Base-by-base conservation (phyloP, 352 stramenopile genomes). In the Pythium chondricola region DNA sequence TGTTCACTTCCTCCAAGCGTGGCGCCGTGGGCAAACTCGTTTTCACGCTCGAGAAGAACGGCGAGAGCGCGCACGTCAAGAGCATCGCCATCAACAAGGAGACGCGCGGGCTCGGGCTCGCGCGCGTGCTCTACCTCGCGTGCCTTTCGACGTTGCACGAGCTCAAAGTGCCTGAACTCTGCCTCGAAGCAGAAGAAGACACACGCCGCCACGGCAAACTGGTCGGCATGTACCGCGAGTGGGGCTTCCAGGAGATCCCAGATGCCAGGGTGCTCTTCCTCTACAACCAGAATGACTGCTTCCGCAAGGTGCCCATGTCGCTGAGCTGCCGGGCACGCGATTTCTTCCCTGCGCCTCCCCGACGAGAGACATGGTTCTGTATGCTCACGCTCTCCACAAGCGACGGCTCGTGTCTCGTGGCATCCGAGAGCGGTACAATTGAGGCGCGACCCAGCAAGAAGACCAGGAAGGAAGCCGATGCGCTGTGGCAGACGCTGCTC, bases 221-320 rank as follows among this genome's bases (percentile, higher is more conserved):
- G 4, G 82, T 93, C 13, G 71, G 64, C 9, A 61, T 90, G 27
- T 93, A 93, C 62, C 66, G 73, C 14, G 56, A 50, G 2, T 93
- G 82, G 79, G 82, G 79, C 6, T 91, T 93, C 31, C 27, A 47
- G 1, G 59, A 75, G 45, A 62, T 80, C 20, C 44, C 53, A 0
- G 63, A 74, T n/a, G 79, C 69, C 22, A 87, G 83, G 41, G 63
- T 88, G 13, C 65, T 88, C 2, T 84, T 89, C 47, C 71, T 93
- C 22, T 89, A 93, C 68, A 93, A 89, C 59, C 72, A 83, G 63
- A 84, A 73, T 39, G 69, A 93, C 30, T 86, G 79, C 49, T 85
- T 91, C 36, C 82, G 82, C 39, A 93, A 93, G 58, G 82, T 93
- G 25, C 79, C 77, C 2, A 93, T 93, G 82, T 43, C 69, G 49